phyloP scores from a whole-genome alignment of 257 asterid genomes.

The Jasminum sambac region DNA sequence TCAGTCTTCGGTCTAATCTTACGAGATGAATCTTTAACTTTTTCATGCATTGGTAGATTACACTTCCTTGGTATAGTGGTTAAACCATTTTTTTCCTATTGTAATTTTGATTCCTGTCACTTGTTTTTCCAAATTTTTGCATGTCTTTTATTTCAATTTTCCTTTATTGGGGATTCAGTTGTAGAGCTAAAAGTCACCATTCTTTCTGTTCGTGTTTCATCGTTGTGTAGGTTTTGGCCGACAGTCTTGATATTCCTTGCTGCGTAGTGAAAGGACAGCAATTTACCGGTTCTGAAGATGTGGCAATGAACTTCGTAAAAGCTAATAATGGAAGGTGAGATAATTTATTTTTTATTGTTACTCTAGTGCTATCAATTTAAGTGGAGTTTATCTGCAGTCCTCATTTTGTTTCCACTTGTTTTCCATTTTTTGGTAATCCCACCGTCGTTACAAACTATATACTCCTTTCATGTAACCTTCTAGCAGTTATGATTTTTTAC shows the following conservation, averaged over 20 bases:
- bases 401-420: neutral
- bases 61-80: neutral
- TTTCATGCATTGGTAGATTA: neutral
- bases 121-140: neutral
- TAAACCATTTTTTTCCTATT: neutral
- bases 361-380: constrained; percentile 10
- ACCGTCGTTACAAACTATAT: constrained; percentile 1
- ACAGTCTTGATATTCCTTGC: constrained; percentile 76
- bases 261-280: constrained; percentile 87
- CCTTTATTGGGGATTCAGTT: neutral
- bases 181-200: neutral
- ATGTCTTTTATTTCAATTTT: neutral
- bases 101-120: neutral
- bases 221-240: constrained; percentile 85
- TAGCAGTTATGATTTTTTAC: constrained; percentile 6
- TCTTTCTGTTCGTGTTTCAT: constrained; percentile 28
- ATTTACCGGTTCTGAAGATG: constrained; percentile 87
- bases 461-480: constrained; percentile 22
- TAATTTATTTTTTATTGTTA: constrained; percentile 21
- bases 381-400: constrained; percentile 4
- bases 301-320: constrained; percentile 85
- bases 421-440: constrained; percentile 5
- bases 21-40: neutral
- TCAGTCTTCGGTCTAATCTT: neutral
- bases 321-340: constrained; percentile 71